Evolutionary conservation across 2,329 filamentous ascomycete species (phyloP), one percentile per base, ranked within the genome.

Genomic region (Hymenoscyphus fructigenus): DNA sequence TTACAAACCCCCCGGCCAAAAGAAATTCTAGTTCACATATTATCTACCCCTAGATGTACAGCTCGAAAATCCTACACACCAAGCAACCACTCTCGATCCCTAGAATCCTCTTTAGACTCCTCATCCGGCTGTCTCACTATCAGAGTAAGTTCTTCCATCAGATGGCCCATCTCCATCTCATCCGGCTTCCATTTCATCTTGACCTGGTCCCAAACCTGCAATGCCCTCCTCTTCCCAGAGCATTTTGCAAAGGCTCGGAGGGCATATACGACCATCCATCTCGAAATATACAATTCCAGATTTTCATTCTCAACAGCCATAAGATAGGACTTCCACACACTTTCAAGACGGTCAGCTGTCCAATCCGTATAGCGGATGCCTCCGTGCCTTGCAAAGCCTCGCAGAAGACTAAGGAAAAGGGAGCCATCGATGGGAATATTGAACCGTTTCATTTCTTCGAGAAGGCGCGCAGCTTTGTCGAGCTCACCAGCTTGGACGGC

Each of bases 401-500:
- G 89, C 78, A 98, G 91, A 3, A 98, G 81, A 7, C 90, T 84
- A 44, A 95, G 81, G 73, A 94, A 97, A 28, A 96, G 85, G 64
- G 89, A 85, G 5, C 90, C 90, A 66, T 94, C 87, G 17, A 94
- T 79, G 0, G 87, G 85, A 3, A 96, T 81, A 2, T 83, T 79
- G 69, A 88, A 88, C 44, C 80, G 78, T 63, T 85, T 86, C 92
- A 97, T 97, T 75, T 98, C 94, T 57, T 87, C 84, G 26, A 99
- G 79, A 56, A 92, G 85, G 59, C 86, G 84, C 12, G 86, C 85
- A 14, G 96, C 87, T 67, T 87, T 87, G 50, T 86, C 80, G 26
- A 97, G 81, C 68, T 96, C 84, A 17, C 94, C 94, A 3, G 87
- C 81, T 20, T 81, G 81, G 23, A 85, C 78, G 5, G 89, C 88